Evolutionary conservation across 2,329 filamentous ascomycete genomes (phyloP), one percentile per base, ranked within the genome.

Genomic region (Colletotrichum melonis): DNA sequence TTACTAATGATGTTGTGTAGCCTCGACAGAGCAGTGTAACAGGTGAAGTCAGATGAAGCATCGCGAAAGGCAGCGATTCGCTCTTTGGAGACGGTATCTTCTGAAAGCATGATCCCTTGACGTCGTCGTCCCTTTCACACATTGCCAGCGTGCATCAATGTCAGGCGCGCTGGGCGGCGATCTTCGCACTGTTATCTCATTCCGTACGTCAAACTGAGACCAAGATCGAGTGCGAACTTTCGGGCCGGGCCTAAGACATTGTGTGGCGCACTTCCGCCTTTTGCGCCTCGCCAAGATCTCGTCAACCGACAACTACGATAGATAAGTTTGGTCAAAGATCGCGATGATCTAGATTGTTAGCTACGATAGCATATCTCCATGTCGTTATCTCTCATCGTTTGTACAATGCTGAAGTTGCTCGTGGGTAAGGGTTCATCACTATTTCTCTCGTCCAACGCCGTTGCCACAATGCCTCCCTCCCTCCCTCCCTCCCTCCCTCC

Each of bases 191-290:
- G 32, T 54, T 56, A 32, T 22, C 90, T 87, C 77, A 91, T 88
- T 4, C 91, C 91, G 76, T 92, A 92, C 79, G 91, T 91, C 32
- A 92, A 81, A 0, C 90, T 92, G 69, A 92, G 79, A 63, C 87
- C 89, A 1, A 90, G 91, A 76, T 91, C 91, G 35, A 92, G 84
- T 0, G 90, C 90, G 75, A 89, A 92, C 2, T 90, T 87, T 75
- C 90, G 89, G 79, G 91, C 92, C 78, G 92, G 91, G 4, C 88
- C 84, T 16, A 88, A 87, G 0, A 90, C 88, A 72, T 92, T 90
- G 52, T 92, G 82, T 55, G 91, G 89, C 4, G 85, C 77, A 9
- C 85, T 83, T 5, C 90, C 90, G 42, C 26, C 85, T 82, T 46
- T 88, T 84, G 73, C 85, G 87, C 75, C 91, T 87, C 12, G 84